Conservation (phyloP, 2,329 filamentous ascomycete genomes). For the Helicocarpus griseus region DNA sequence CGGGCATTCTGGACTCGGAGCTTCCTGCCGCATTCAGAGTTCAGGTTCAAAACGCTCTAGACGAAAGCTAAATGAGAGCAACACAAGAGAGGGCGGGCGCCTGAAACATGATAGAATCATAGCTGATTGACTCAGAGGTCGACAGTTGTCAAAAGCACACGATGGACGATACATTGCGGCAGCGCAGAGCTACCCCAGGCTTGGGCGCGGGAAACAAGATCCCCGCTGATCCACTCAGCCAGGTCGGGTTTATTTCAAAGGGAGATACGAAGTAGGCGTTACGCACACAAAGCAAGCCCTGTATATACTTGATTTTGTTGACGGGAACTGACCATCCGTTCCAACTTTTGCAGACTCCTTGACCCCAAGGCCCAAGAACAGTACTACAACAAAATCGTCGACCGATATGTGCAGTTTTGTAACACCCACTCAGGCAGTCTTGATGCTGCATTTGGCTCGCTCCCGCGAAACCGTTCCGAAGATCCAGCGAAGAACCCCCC, state of each 20-base stretch:
- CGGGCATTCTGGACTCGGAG: background rate
- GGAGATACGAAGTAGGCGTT: constrained; percentile 66
- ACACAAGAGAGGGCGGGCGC: background rate
- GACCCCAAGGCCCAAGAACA: constrained; percentile 69
- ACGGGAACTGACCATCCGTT: constrained; percentile 16
- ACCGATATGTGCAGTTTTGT: constrained; percentile 84
- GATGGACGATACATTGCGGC: constrained; percentile 5
- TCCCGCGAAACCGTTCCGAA: constrained; percentile 35
- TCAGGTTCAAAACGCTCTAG: background rate
- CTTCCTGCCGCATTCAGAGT: background rate
- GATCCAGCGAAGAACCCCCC: constrained; percentile 33
- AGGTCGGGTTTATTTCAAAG: constrained; percentile 79
- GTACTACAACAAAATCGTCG: constrained; percentile 79
- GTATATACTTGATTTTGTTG: constrained; percentile 2
- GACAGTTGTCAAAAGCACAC: background rate
- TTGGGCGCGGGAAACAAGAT: constrained; percentile 67
- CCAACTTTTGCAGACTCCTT: constrained; percentile 51
- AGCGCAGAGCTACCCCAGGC: constrained; percentile 5
- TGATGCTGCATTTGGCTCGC: constrained; percentile 61
- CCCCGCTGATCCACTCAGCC: constrained; percentile 66
- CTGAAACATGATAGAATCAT: background rate
- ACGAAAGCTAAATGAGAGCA: background rate
- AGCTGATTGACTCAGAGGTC: background rate
- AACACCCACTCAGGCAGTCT: constrained; percentile 65
- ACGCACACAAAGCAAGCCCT: constrained; percentile 5